A percentile compares a stretch with the other conserved stretches of the same genome.
Evolutionary conservation across 2,329 filamentous ascomycete genomes (phyloP).

Genomic region (Davidsoniella australis): DNA sequence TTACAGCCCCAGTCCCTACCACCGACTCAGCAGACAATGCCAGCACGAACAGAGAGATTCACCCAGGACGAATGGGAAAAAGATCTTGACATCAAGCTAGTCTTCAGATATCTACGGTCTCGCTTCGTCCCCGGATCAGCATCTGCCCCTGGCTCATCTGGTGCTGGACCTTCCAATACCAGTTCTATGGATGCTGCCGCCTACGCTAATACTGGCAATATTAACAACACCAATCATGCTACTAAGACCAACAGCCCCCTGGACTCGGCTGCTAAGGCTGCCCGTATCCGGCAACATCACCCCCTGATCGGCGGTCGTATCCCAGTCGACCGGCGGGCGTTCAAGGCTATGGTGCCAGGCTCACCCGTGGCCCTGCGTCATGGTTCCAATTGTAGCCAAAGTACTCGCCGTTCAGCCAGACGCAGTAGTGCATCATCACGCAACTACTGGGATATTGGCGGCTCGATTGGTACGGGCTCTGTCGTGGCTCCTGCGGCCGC

Average conservation of each 20-base stretch:
- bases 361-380: constrained; percentile 32
- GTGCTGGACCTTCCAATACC: constrained; percentile 23
- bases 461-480: constrained; percentile 60
- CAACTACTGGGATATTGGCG: constrained; percentile 87
- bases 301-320: constrained; percentile 54
- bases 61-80: constrained; percentile 82
- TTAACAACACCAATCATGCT: not conserved
- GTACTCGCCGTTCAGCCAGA: constrained; percentile 54
- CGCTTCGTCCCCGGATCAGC: constrained; percentile 42
- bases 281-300: constrained; percentile 75
- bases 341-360: constrained; percentile 35
- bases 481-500: constrained; percentile 26
- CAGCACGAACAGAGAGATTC: constrained; percentile 21
- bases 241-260: constrained; percentile 30
- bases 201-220: too few species aligned
- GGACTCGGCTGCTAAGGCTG: constrained; percentile 58
- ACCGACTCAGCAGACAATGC: not conserved
- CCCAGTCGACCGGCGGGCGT: constrained; percentile 37
- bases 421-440: constrained; percentile 55
- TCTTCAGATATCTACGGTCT: constrained; percentile 72
- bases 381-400: constrained; percentile 66
- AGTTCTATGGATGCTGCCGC: not conserved
- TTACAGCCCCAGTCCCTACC: too few species aligned
- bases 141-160: constrained; percentile 25
- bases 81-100: constrained; percentile 75